phyloP scores from a whole-genome alignment of 371 early-diverging fungal genomes.

The Mucor irregularis region DNA sequence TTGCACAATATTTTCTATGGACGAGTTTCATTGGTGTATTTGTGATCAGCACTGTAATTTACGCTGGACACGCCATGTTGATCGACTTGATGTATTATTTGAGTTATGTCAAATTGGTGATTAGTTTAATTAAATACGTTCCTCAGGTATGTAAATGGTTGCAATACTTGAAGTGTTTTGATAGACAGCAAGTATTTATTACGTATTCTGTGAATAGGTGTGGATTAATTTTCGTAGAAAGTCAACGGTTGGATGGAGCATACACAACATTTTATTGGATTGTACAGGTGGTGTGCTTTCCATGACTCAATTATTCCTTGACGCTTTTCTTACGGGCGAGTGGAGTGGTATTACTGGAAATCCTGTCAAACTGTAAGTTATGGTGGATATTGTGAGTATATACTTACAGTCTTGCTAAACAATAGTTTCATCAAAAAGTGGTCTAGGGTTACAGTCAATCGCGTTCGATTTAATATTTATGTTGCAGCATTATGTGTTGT shows the following conservation, averaged over 20 bases:
- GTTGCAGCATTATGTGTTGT: conserved; percentile 80
- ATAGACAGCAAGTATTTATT: too few species aligned
- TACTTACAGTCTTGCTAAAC: not conserved
- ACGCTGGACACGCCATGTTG: conserved; percentile 39
- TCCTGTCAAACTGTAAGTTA: conserved; percentile 55
- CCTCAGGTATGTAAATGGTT: conserved; percentile 84
- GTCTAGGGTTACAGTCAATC: conserved; percentile 79
- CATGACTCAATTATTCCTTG: conserved; percentile 77
- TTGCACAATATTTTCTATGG: conserved; percentile 40
- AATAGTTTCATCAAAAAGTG: conserved; percentile 32
- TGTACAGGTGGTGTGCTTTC: conserved; percentile 87
- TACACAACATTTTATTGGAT: conserved; percentile 90
- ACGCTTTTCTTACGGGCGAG: conserved; percentile 66
- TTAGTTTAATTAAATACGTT: conserved; percentile 84
- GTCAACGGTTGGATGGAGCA: conserved; percentile 93
- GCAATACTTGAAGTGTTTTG: too few species aligned
- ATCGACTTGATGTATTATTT: conserved; percentile 75
- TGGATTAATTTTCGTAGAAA: conserved; percentile 74
- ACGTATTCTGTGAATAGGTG: conserved; percentile 49
- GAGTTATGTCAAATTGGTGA: conserved; percentile 77
- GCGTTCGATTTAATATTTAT: conserved; percentile 85
- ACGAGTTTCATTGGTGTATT: conserved; percentile 41
- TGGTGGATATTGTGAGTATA: not conserved
- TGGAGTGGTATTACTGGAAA: conserved; percentile 73
- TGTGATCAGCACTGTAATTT: conserved; percentile 26